Conservation (phyloP, 768 basidiomycete genomes). For the Mycena alexandri region DNA sequence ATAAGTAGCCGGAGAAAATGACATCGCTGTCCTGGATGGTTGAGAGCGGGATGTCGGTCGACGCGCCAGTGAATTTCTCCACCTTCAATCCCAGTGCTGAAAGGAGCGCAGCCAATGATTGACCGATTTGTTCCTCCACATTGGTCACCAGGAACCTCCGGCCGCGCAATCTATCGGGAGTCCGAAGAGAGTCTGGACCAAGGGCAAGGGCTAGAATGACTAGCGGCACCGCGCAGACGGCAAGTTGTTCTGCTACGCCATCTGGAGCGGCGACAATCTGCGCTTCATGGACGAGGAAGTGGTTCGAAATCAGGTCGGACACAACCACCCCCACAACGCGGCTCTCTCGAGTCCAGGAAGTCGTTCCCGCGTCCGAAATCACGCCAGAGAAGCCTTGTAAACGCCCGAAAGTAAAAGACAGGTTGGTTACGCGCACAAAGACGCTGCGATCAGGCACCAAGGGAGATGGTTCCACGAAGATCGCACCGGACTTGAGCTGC, state of each 20-base stretch:
- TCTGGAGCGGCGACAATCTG: neutral
- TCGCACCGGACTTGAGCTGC: neutral
- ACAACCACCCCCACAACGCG: slow-evolving; percentile 16
- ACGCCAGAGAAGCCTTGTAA: slow-evolving; percentile 16
- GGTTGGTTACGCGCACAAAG: slow-evolving; percentile 12
- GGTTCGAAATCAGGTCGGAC: slow-evolving; percentile 14
- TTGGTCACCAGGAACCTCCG: neutral
- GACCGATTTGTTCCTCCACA: neutral
- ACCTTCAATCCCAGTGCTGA: neutral
- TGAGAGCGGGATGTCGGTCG: neutral
- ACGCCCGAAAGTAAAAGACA: slow-evolving; percentile 8
- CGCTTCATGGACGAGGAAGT: neutral
- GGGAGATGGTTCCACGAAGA: neutral
- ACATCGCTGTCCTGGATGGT: neutral
- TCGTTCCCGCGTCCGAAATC: slow-evolving; percentile 8
- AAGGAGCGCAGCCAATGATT: neutral
- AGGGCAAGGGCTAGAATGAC: slow-evolving; percentile 5
- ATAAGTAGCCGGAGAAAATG: neutral
- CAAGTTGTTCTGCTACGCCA: neutral
- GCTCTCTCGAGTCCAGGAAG: slow-evolving; percentile 4
- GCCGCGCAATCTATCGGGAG: neutral
- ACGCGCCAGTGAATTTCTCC: neutral
- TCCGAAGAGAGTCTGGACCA: neutral
- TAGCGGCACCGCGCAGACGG: neutral
- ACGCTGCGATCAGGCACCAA: neutral